Evolutionary conservation across 202 grass and related monocot genomes (phyloP), one percentile per base, ranked within the genome.

Genomic region (Panicum virgatum): DNA sequence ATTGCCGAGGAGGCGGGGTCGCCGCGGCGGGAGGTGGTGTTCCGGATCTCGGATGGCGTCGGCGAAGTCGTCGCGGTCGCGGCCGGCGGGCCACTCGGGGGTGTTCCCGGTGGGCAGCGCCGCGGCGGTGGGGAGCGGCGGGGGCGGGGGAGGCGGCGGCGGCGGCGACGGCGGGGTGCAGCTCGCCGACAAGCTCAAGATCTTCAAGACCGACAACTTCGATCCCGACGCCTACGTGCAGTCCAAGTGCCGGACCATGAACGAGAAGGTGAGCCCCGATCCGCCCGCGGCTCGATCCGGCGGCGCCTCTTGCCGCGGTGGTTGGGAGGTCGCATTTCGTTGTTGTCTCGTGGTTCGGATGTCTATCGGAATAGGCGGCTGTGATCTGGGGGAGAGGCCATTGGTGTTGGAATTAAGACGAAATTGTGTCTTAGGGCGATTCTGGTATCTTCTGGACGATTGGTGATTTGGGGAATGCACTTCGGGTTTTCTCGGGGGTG

Each of bases 121-220:
- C 9, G 83, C 50, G 46, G 47, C 37, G 77, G 83, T 32, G 75
- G 79, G 79, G 65, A 62, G 75, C 10, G 57, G 84, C 66, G 84
- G 56, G 0, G 86, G 72, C 15, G 90, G 70, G 0, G 94, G 56
- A 25, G 56, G 56, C 0, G 56, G 81, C 0, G 75, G 64, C 4
- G 82, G 83, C 4, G 81, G 86, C 67, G 96, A 96, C 66, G 86
- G 85, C 47, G 92, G 89, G 27, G 92, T 98, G 68, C 96, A 98
- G 91, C 96, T 98, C 37, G 87, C 90, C 13, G 92, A 98, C 80
- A 98, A 98, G 87, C 89, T 98, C 77, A 98, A 98, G 92, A 96
- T 98, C 85, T 98, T 98, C 92, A 98, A 96, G 88, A 98, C 89
- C 38, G 87, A 96, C 62, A 98, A 98, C 72, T 98, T 98, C 79